Conservation (phyloP, 257 asterid species). For the Galeopsis tetrahit region DNA sequence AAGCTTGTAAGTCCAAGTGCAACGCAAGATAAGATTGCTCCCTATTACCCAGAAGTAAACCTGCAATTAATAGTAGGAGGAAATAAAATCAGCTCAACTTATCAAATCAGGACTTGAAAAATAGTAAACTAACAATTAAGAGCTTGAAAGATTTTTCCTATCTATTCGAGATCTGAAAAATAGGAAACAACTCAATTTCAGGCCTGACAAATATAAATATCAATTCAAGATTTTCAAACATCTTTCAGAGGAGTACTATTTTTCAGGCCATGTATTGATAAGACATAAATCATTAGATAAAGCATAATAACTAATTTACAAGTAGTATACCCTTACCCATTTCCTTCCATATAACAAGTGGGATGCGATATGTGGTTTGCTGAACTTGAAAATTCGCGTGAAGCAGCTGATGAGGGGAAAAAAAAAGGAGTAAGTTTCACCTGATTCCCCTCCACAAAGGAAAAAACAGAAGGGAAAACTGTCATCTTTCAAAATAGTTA, state of each 20-base stretch:
- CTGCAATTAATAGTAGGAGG: conserved; percentile 43
- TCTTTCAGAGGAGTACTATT: too few species aligned
- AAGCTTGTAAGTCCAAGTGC: conserved; percentile 97
- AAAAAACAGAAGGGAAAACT: not conserved
- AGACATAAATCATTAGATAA: not conserved
- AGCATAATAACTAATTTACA: conserved; percentile 6
- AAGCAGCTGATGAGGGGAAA: conserved; percentile 63
- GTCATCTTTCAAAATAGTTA: not conserved
- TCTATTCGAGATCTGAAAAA: too few species aligned
- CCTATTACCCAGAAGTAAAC: conserved; percentile 86
- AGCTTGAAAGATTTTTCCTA: too few species aligned
- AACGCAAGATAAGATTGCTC: conserved; percentile 83
- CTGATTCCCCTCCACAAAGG: not conserved
- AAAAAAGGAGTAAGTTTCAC: conserved; percentile 13
- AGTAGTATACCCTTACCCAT: conserved; percentile 68
- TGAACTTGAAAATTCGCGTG: conserved; percentile 96
- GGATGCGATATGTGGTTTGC: conserved; percentile 65
- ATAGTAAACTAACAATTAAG: too few species aligned
- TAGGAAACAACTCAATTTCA: too few species aligned
- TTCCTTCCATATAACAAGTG: conserved; percentile 70
- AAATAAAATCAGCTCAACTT: not conserved
- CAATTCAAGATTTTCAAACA: too few species aligned
- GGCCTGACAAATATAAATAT: too few species aligned
- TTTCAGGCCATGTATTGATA: too few species aligned
- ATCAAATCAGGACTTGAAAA: too few species aligned